Percentiles rank a stretch among this genome's conserved stretches.
Conservation (phyloP, 257 asterid genomes). For the Striga asiatica region DNA sequence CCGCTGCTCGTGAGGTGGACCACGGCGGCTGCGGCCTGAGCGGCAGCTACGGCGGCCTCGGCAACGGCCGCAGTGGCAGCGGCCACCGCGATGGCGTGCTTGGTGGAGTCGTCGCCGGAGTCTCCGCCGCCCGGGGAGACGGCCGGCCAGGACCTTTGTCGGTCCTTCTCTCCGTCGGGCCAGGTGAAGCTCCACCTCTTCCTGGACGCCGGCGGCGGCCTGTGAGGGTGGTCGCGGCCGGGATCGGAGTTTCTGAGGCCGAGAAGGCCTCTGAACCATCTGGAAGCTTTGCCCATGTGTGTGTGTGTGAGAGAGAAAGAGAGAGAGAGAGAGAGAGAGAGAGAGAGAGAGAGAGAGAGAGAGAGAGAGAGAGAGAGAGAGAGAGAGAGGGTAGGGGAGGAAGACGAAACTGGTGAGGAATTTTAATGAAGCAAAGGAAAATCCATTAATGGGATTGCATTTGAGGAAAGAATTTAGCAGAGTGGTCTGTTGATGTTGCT, state of each 20-base stretch:
- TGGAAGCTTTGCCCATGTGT: constrained; percentile 73
- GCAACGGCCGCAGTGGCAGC: constrained; percentile 65
- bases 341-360: no score
- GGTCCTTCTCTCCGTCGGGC: constrained; percentile 30
- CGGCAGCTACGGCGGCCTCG: constrained; percentile 76
- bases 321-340: neutral
- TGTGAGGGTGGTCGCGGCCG: constrained; percentile 15
- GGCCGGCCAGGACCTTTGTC: no score
- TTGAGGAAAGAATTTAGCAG: no score
- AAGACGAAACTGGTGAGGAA: no score
- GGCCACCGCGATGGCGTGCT: constrained; percentile 59
- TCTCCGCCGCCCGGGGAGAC: neutral
- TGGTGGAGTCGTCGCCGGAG: constrained; percentile 29
- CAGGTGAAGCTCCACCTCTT: constrained; percentile 56
- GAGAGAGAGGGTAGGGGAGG: no score
- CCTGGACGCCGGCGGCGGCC: constrained; percentile 34
- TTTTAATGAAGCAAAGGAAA: no score
- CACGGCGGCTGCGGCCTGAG: constrained; percentile 68
- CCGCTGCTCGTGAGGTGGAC: constrained; percentile 57
- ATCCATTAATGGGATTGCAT: no score
- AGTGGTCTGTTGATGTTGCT: no score
- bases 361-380: no score
- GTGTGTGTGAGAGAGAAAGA: neutral
- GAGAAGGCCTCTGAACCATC: constrained; percentile 76
- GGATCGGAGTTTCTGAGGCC: constrained; percentile 45